Evolutionary conservation across 495 filamentous ascomycete species (phyloP).

Genomic region (Hypoxylon perforatum): DNA sequence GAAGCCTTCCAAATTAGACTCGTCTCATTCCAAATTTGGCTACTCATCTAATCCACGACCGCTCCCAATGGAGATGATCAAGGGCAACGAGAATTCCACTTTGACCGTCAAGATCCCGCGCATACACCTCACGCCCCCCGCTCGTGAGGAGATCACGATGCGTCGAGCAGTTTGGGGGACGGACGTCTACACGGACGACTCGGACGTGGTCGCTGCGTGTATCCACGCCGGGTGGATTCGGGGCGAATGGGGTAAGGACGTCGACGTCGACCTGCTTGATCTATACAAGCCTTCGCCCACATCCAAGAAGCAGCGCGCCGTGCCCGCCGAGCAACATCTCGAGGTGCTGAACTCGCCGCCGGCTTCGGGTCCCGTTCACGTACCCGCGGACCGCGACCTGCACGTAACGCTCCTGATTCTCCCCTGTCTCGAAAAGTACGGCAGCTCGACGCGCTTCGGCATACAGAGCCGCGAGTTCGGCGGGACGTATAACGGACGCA

Average conservation of each 20-base stretch:
- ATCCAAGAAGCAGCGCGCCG: slow-evolving; percentile 40
- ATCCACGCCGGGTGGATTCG: slow-evolving; percentile 94
- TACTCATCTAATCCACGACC: slow-evolving; percentile 78
- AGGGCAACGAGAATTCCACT: slow-evolving; percentile 88
- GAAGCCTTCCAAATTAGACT: slow-evolving; percentile 63
- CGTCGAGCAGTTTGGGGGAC: slow-evolving; percentile 89
- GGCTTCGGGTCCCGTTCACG: slow-evolving; percentile 59
- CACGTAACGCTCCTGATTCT: slow-evolving; percentile 88
- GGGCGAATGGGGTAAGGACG: slow-evolving; percentile 84
- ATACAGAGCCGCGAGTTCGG: slow-evolving; percentile 82
- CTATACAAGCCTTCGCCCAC: slow-evolving; percentile 58
- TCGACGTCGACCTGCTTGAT: slow-evolving; percentile 73
- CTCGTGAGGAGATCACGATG: slow-evolving; percentile 83
- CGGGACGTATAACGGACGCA: slow-evolving; percentile 52
- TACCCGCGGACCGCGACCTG: slow-evolving; percentile 74
- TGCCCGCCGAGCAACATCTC: slow-evolving; percentile 41
- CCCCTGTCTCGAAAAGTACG: slow-evolving; percentile 80
- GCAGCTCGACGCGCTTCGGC: slow-evolving; percentile 77
- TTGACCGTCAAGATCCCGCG: slow-evolving; percentile 87
- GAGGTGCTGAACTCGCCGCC: slow-evolving; percentile 56
- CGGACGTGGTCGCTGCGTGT: slow-evolving; percentile 89
- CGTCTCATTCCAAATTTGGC: slow-evolving; percentile 66
- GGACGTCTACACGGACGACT: slow-evolving; percentile 95
- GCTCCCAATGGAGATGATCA: slow-evolving; percentile 74
- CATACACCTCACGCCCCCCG: slow-evolving; percentile 72